These are phyloP conservation scores for Sextonia rubra DNA, from an alignment of 164 flowering plant species.

Conservation along the genomic window DNA sequence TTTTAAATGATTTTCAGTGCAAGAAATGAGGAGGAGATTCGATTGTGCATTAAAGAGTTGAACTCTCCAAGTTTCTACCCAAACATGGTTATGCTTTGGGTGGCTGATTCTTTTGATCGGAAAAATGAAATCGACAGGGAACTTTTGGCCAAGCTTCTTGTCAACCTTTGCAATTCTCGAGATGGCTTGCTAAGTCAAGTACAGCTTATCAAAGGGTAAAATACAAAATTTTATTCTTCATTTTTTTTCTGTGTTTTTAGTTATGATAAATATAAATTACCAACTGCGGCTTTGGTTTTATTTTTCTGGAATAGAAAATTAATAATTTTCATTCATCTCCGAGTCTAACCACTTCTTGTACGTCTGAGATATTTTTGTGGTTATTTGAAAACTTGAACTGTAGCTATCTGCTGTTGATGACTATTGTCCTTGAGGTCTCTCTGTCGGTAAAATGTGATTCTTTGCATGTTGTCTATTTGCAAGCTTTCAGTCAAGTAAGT, in stretches of 20 bases:
- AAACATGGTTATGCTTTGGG: constrained; percentile 57
- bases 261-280: too few species aligned
- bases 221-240: too few species aligned
- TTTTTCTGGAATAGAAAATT: too few species aligned
- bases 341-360: too few species aligned
- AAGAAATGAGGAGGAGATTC: constrained; percentile 67
- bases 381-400: neutral
- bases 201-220: constrained; percentile 69
- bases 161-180: constrained; percentile 40
- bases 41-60: constrained; percentile 59
- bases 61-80: constrained; percentile 62
- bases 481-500: neutral
- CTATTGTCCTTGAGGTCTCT: too few species aligned
- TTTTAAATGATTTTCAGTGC: constrained; percentile 65
- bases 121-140: constrained; percentile 76
- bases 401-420: too few species aligned
- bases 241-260: too few species aligned
- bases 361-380: too few species aligned
- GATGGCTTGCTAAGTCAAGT: constrained; percentile 37
- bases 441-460: too few species aligned
- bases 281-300: too few species aligned
- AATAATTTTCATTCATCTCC: too few species aligned
- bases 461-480: neutral
- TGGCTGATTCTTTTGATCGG: constrained; percentile 78
- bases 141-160: constrained; percentile 60